Base-by-base conservation (phyloP, 805 yeast species). In the Kodamaea restingae region DNA sequence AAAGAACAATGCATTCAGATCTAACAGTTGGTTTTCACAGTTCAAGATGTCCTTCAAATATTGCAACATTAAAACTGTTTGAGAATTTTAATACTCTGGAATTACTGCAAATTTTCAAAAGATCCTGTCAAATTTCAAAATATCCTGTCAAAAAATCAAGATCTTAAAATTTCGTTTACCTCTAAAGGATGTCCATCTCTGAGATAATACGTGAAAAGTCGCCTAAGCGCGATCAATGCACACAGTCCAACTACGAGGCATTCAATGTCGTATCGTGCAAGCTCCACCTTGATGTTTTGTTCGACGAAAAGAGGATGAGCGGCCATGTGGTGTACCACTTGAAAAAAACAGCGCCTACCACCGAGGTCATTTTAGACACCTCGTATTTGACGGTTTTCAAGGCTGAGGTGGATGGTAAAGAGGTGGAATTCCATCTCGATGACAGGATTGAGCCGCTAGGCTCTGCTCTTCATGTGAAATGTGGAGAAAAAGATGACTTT, bases 331-430 rank as follows among this genome's bases (percentile, higher is more conserved):
- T 54, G 1, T 80, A 67, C 52, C 52, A 69, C 7, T 56, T 88
- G 14, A 48, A 52, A 3, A 47, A 63, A 7, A 9, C 65, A 7
- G 37, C 46, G 1, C 31, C 18, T 4, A 49, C 58, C n/a, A 42
- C 59, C 1, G 49, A 62, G 12, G 58, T 86, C n/a, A 60, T 71
- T 2, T 65, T 88, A 42, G 96, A 88, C 57, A 74, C 91, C 0
- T 81, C 93, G 0, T 79, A 56, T 52, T 63, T 88, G 45, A 58
- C 65, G 2, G 63, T 88, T 20, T 46, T 56, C 17, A 44, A 50
- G 0, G 78, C 76, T 15, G 39, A 48, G 3, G 63, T 84, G 40
- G 64, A 83, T 47, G 72, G 63, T 11, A 18, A 18, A 2, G 34
- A 43, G 0, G 58, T 61, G 1, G 38, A 49, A 1, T 75, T 59